Percentiles rank a stretch among this genome's conserved stretches.
Evolutionary conservation across 768 basidiomycete species (phyloP).

Genomic region (Lanmaoa rubissima): DNA sequence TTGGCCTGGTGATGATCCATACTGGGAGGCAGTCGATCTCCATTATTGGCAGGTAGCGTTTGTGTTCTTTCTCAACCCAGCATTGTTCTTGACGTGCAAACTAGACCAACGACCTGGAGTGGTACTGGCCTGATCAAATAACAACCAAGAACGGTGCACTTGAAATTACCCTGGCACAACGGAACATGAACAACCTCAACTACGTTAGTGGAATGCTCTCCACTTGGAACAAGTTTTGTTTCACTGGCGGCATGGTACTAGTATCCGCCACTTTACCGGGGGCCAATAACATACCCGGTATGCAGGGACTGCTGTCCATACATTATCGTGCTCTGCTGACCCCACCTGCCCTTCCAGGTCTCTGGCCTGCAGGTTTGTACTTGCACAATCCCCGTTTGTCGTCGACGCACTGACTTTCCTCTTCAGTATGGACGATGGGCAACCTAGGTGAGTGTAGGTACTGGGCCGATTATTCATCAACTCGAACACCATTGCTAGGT

Average conservation of each 20-base stretch:
- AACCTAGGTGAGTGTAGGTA: conserved; percentile 55
- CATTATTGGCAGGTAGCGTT: conserved; percentile 67
- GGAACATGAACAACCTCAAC: conserved; percentile 64
- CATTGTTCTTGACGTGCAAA: neutral
- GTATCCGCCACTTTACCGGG: conserved; percentile 70
- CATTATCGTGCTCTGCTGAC: neutral
- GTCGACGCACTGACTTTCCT: conserved; percentile 12
- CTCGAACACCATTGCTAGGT: conserved; percentile 36
- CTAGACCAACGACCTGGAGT: conserved; percentile 75
- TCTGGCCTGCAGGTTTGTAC: conserved; percentile 65
- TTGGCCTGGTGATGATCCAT: conserved; percentile 80
- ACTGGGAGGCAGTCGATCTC: conserved; percentile 81
- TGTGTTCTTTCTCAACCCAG: neutral
- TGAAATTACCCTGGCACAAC: conserved; percentile 68
- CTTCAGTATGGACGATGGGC: conserved; percentile 67
- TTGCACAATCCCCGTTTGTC: neutral
- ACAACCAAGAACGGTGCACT: conserved; percentile 74
- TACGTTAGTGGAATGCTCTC: conserved; percentile 72
- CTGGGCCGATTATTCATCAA: neutral
- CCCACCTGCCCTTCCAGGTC: conserved; percentile 34
- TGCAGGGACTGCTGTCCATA: conserved; percentile 3
- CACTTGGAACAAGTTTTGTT: conserved; percentile 90
- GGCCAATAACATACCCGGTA: conserved; percentile 49
- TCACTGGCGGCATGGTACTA: conserved; percentile 83
- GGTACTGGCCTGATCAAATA: conserved; percentile 83